Conservation (phyloP, 805 yeast species). For the Saccharomycopsis vini region DNA sequence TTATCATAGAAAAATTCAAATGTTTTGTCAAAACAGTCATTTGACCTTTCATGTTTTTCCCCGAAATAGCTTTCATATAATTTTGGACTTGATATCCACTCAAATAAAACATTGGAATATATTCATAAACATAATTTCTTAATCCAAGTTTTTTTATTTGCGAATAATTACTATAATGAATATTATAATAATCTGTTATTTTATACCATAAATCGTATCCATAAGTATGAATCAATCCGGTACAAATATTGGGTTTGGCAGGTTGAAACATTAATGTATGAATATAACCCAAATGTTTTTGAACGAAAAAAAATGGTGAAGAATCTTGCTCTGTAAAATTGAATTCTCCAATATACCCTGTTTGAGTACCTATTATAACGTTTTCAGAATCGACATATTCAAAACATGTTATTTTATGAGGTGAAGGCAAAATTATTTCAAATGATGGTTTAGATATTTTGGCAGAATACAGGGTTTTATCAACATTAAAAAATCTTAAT, state of each 20-base stretch:
- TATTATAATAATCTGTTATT: constrained; percentile 29
- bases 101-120: not conserved
- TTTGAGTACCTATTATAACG: constrained; percentile 47
- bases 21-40: not conserved
- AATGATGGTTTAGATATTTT: not conserved
- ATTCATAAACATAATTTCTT: not conserved
- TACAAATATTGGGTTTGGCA: constrained; percentile 30
- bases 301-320: constrained; percentile 31
- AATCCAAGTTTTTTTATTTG: constrained; percentile 11
- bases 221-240: constrained; percentile 27
- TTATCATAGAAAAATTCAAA: not conserved
- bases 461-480: not conserved
- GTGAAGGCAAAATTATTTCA: constrained; percentile 3
- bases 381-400: constrained; percentile 37
- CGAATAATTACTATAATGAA: constrained; percentile 24
- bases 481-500: constrained; percentile 8
- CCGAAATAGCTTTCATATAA: not conserved
- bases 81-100: not conserved
- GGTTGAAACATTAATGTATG: constrained; percentile 24
- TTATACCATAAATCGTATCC: constrained; percentile 36
- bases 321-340: constrained; percentile 25
- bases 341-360: constrained; percentile 55
- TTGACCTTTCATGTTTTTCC: not conserved
- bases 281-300: constrained; percentile 32
- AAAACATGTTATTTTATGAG: constrained; percentile 33